Conservation (phyloP, 2,329 filamentous ascomycete genomes). For the Colletotrichum truncatum region DNA sequence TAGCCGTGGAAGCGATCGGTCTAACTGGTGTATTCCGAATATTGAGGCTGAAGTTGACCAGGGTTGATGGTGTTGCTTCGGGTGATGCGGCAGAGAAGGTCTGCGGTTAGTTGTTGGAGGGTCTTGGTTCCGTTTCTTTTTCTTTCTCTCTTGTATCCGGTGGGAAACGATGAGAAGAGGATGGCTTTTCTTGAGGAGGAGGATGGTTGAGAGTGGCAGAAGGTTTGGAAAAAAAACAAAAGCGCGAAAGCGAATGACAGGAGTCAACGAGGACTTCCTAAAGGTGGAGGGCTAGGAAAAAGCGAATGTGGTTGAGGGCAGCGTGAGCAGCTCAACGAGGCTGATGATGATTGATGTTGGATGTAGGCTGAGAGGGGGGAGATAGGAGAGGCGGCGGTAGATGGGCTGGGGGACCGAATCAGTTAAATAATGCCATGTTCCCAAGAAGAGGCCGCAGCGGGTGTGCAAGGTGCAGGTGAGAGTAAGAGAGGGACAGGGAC, state of each 20-base stretch:
- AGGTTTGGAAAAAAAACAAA: conserved; percentile 55
- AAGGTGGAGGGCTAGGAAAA: conserved; percentile 49
- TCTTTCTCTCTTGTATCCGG: conserved; percentile 31
- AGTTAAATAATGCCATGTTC: conserved; percentile 29
- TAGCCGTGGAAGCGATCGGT: neutral
- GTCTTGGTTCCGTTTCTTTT: neutral
- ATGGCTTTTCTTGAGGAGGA: conserved; percentile 36
- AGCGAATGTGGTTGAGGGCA: conserved; percentile 55
- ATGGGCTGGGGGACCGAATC: conserved; percentile 44
- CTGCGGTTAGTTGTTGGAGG: neutral
- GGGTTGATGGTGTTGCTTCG: conserved; percentile 10
- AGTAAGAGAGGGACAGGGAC: neutral
- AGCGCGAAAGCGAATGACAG: conserved; percentile 76
- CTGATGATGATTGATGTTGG: conserved; percentile 27
- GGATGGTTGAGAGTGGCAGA: conserved; percentile 35
- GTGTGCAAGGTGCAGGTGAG: neutral
- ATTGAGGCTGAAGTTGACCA: conserved; percentile 16
- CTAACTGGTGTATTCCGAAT: neutral
- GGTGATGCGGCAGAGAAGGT: neutral
- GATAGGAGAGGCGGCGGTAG: conserved; percentile 43
- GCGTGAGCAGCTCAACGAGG: conserved; percentile 30
- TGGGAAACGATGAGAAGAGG: conserved; percentile 28
- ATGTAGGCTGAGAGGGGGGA: conserved; percentile 42
- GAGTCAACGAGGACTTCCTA: conserved; percentile 80
- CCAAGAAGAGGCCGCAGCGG: conserved; percentile 19